Percentiles rank a stretch among this genome's conserved stretches.
Conservation (phyloP, 495 filamentous ascomycete genomes). For the Aspergillus asperescens region DNA sequence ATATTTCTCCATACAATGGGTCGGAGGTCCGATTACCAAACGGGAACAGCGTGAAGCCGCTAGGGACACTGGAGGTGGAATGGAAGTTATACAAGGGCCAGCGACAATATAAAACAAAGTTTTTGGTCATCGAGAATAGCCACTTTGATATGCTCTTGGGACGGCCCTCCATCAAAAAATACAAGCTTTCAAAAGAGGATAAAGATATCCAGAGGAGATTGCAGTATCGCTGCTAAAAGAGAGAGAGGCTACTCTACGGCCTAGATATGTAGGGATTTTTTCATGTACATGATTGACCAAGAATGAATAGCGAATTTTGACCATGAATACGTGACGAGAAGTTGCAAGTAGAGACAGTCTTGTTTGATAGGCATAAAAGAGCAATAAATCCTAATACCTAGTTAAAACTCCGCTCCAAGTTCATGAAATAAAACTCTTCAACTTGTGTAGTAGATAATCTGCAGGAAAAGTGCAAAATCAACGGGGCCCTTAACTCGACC, state of each 20-base stretch:
- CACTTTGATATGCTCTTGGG: constrained; percentile 6
- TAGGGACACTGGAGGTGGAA: not conserved
- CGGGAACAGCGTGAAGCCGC: not conserved
- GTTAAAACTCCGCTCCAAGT: no score
- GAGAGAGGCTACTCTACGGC: no score
- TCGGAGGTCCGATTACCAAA: not conserved
- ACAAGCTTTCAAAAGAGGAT: not conserved
- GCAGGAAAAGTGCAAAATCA: no score
- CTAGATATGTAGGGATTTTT: no score
- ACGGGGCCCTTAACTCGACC: no score
- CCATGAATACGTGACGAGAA: no score
- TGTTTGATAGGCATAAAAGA: no score
- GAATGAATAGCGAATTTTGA: not conserved
- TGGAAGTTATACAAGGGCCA: not conserved
- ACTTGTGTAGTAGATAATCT: no score
- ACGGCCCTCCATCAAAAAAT: not conserved
- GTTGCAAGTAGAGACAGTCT: no score
- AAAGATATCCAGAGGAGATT: not conserved
- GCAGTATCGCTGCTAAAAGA: not conserved
- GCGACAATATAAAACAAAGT: not conserved
- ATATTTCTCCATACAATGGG: not conserved
- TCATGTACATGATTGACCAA: no score
- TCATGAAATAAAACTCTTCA: no score
- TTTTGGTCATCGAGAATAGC: constrained; percentile 1
- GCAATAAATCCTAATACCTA: no score